phyloP scores from a whole-genome alignment of 768 basidiomycete species.

The Rubroboletus pulcherrimus region DNA sequence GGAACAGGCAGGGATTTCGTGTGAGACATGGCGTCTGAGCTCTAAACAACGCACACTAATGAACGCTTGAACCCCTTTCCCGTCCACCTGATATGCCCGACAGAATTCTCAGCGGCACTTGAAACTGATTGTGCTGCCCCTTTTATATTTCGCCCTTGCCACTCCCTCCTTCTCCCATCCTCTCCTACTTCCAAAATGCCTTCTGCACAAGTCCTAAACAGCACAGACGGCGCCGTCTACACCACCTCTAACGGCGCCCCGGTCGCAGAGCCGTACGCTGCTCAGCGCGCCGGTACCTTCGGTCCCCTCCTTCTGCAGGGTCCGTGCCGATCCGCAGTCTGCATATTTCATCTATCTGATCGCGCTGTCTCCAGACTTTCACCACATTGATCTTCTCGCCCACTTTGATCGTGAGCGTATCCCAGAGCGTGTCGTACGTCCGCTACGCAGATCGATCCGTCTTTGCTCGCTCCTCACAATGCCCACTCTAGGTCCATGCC shows the following conservation, averaged over 20 bases:
- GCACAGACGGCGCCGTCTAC: constrained; percentile 61
- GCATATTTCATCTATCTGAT: constrained; percentile 12
- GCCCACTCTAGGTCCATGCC: constrained; percentile 66
- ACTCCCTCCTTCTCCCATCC: neutral
- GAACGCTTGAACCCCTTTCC: constrained; percentile 1
- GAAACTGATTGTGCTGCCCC: constrained; percentile 13
- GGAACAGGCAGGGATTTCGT: neutral
- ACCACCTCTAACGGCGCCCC: constrained; percentile 86
- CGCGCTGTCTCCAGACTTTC: constrained; percentile 57
- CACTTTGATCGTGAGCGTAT: constrained; percentile 96
- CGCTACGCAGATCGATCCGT: neutral
- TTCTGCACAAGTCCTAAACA: constrained; percentile 52
- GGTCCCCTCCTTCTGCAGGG: constrained; percentile 92
- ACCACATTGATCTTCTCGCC: constrained; percentile 83
- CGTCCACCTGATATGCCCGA: constrained; percentile 2
- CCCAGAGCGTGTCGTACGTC: constrained; percentile 83
- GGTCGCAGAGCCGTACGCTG: constrained; percentile 69
- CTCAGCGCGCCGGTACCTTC: constrained; percentile 65
- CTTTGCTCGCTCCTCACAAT: constrained; percentile 22
- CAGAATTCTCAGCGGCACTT: constrained; percentile 27
- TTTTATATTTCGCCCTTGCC: constrained; percentile 9
- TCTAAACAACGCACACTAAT: neutral
- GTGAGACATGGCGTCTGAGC: constrained; percentile 12
- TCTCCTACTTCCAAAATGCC: constrained; percentile 47
- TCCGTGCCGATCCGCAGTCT: constrained; percentile 28